Conservation (phyloP, 129 eudicot species). For the Saussurea involucrata region DNA sequence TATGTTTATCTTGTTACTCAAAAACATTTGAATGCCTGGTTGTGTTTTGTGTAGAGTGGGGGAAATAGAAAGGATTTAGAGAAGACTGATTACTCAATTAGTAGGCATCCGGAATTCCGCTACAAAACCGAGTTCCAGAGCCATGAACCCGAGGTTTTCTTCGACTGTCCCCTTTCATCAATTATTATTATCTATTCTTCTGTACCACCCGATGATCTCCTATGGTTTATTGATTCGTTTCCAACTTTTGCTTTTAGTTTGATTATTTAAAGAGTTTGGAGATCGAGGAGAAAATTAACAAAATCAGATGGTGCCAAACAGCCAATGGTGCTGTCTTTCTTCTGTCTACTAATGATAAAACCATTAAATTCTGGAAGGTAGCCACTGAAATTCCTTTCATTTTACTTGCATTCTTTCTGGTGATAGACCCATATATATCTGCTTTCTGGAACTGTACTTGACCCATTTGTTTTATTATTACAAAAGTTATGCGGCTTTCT, state of each 20-base stretch:
- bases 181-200: neutral
- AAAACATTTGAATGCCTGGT: slow-evolving; percentile 11
- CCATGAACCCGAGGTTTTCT: slow-evolving; percentile 94
- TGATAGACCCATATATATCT: neutral
- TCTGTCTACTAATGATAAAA: slow-evolving; percentile 93
- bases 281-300: slow-evolving; percentile 99
- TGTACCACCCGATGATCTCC: neutral
- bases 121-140: slow-evolving; percentile 99
- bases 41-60: slow-evolving; percentile 50
- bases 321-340: slow-evolving; percentile 92
- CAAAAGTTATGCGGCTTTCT: neutral
- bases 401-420: slow-evolving; percentile 14
- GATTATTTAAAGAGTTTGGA: slow-evolving; percentile 99
- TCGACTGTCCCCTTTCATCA: neutral
- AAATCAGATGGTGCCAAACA: slow-evolving; percentile 96
- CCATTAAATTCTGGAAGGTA: slow-evolving; percentile 98
- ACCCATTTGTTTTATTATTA: slow-evolving; percentile 4
- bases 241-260: slow-evolving; percentile 51
- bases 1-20: neutral
- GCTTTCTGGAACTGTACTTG: neutral
- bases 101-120: slow-evolving; percentile 93
- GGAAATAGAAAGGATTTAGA: slow-evolving; percentile 77
- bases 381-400: neutral
- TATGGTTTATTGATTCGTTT: slow-evolving; percentile 8
- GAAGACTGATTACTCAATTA: slow-evolving; percentile 62